Percentiles rank a stretch among this genome's conserved stretches.
phyloP scores from a whole-genome alignment of 2,329 filamentous ascomycete species.

The Dendrostoma leiphaemia region DNA sequence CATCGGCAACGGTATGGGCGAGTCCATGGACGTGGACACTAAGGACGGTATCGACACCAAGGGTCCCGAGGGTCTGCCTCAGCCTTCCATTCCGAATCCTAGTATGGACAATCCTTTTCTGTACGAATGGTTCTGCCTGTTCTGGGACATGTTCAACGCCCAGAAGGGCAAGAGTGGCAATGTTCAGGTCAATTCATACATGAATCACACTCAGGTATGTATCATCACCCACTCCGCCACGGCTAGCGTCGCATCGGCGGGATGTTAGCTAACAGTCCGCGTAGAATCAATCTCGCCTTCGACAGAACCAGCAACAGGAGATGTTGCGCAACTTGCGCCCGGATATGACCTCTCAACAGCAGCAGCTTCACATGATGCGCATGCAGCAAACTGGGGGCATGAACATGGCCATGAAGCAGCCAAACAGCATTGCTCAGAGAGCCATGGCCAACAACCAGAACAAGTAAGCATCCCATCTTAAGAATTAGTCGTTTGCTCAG shows the following conservation, averaged over 20 bases:
- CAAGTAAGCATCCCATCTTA: slow-evolving; percentile 56
- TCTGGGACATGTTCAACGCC: slow-evolving; percentile 93
- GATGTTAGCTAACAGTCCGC: slow-evolving; percentile 21
- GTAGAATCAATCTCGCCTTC: slow-evolving; percentile 66
- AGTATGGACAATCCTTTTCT: slow-evolving; percentile 76
- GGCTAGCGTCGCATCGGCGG: slow-evolving; percentile 16
- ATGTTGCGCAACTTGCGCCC: slow-evolving; percentile 72
- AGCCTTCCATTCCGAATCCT: slow-evolving; percentile 65
- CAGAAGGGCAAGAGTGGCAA: slow-evolving; percentile 69
- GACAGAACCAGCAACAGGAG: slow-evolving; percentile 74
- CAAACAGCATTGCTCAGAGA: slow-evolving; percentile 66
- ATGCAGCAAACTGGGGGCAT: slow-evolving; percentile 64
- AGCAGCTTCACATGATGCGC: slow-evolving; percentile 65
- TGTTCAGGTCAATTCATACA: slow-evolving; percentile 69
- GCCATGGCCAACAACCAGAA: slow-evolving; percentile 78
- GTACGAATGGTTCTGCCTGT: slow-evolving; percentile 96
- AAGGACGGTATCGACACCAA: slow-evolving; percentile 76
- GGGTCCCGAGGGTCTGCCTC: slow-evolving; percentile 76
- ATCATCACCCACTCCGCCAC: slow-evolving; percentile 13
- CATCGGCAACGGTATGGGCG: slow-evolving; percentile 65
- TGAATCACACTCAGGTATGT: slow-evolving; percentile 78
- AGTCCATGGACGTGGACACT: slow-evolving; percentile 78
- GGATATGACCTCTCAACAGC: slow-evolving; percentile 54
- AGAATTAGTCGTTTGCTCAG: too few relatives aligned
- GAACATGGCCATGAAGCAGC: slow-evolving; percentile 57